Evolutionary conservation across 2,329 filamentous ascomycete genomes (phyloP).

Genomic region (Paecilomyces sp.): DNA sequence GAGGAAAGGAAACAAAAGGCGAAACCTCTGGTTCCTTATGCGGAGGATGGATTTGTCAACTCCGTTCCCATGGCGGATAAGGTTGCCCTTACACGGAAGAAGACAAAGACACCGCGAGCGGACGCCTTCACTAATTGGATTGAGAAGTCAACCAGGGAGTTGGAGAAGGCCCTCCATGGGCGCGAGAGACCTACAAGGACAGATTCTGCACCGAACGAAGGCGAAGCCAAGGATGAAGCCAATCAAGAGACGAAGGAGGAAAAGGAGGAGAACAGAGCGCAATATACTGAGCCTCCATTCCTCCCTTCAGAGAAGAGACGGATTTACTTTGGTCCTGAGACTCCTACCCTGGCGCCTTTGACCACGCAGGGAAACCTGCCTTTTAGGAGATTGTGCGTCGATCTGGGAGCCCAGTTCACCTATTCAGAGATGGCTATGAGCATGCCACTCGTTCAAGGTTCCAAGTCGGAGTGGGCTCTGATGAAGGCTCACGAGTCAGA

Average conservation of each 20-base stretch:
- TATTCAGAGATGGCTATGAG: slow-evolving; percentile 99
- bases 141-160: slow-evolving; percentile 51
- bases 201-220: slow-evolving; percentile 4
- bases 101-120: slow-evolving; percentile 61
- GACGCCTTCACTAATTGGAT: slow-evolving; percentile 74
- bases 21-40: slow-evolving; percentile 18
- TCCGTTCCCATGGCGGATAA: slow-evolving; percentile 63
- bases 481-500: slow-evolving; percentile 89
- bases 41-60: slow-evolving; percentile 64
- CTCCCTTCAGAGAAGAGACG: slow-evolving; percentile 87
- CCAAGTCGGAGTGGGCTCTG: slow-evolving; percentile 88
- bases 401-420: slow-evolving; percentile 83
- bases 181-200: slow-evolving; percentile 28
- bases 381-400: slow-evolving; percentile 82
- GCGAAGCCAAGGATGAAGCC: slow-evolving; percentile 15
- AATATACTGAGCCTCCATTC: slow-evolving; percentile 79
- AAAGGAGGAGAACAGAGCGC: slow-evolving; percentile 65
- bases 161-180: slow-evolving; percentile 45
- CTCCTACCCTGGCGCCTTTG: slow-evolving; percentile 84
- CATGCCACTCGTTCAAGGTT: slow-evolving; percentile 79
- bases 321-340: slow-evolving; percentile 90
- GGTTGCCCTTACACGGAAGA: slow-evolving; percentile 66
- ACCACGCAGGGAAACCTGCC: slow-evolving; percentile 96
- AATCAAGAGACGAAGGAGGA: slow-evolving; percentile 34
- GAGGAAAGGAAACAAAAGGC: slow-evolving; percentile 39